Conservation (phyloP, 805 yeast genomes). For the Metschnikowia kunwiensis region DNA sequence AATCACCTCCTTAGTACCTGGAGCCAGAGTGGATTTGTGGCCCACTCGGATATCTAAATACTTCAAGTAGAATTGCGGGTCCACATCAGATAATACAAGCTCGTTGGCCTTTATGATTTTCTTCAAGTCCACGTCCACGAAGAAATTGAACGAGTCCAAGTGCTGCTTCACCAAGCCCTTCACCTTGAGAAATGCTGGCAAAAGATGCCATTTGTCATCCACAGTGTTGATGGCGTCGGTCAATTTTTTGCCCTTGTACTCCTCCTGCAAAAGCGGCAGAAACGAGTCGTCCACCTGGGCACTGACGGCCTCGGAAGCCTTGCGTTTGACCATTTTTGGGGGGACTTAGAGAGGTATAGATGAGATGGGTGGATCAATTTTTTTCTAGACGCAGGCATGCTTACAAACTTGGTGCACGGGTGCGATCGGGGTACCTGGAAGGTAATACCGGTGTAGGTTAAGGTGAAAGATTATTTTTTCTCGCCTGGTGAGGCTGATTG, state of each 20-base stretch:
- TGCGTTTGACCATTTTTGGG: slow-evolving; percentile 15
- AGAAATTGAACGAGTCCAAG: slow-evolving; percentile 95
- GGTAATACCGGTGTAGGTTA: no score
- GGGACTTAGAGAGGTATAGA: not conserved
- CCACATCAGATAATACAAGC: slow-evolving; percentile 86
- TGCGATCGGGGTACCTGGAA: no score
- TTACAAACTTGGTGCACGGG: slow-evolving; percentile 17
- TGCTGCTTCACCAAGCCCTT: slow-evolving; percentile 97
- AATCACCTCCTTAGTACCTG: slow-evolving; percentile 54
- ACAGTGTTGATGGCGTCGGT: slow-evolving; percentile 89
- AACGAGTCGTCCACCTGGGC: slow-evolving; percentile 53
- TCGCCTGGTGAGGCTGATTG: no score
- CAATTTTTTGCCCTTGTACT: slow-evolving; percentile 79
- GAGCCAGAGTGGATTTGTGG: slow-evolving; percentile 55
- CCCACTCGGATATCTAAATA: slow-evolving; percentile 94
- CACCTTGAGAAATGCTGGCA: slow-evolving; percentile 93
- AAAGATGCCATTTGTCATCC: slow-evolving; percentile 92
- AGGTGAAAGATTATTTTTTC: no score
- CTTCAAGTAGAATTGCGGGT: slow-evolving; percentile 92
- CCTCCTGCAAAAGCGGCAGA: slow-evolving; percentile 72
- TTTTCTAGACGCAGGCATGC: slow-evolving; percentile 5
- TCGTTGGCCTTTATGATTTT: slow-evolving; percentile 92
- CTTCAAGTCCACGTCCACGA: slow-evolving; percentile 88
- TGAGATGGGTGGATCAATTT: slow-evolving; percentile 3
- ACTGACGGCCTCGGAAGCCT: slow-evolving; percentile 10